Evolutionary conservation across 805 yeast genomes (phyloP), one percentile per base, ranked within the genome.

Genomic region (Komagataella ulmi): DNA sequence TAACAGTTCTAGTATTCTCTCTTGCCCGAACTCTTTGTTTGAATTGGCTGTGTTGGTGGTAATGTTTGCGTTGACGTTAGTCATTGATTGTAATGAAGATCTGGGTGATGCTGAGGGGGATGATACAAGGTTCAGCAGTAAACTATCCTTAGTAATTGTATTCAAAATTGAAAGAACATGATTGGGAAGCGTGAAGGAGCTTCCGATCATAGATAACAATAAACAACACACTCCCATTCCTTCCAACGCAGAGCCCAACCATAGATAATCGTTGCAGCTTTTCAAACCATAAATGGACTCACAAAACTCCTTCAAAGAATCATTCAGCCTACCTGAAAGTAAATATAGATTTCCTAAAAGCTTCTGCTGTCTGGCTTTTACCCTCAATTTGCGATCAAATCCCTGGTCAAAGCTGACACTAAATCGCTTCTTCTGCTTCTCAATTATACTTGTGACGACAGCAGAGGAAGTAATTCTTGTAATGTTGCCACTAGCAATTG

Each of bases 221-320:
- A 84, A 63, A 45, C 84, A 63, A 54, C 86, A 77, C 1, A 87
- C 79, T 0, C 84, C 85, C 8, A 89, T 68, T 0, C 90, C 88
- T 58, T 89, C 97, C n/a, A 91, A 62, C 0, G 96, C 80, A 24
- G 91, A 83, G 0, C 84, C 98, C 12, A 88, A 72, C 98, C 98
- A 93, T 7, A 93, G 68, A 58, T 77, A 76, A 62, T 93, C 99
- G 50, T 80, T 80, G 2, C 82, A 71, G 10, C 77, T 71, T 54
- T 79, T 80, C 51, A 88, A 66, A 21, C 75, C 67, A 2, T 69
- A 59, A 1, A 84, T 73, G 0, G 97, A 82, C 45, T 89, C 96
- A n/a, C 82, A 76, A 58, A 89, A 83, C 53, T 81, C 80, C 21
- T 73, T 70, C 51, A 90, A 62, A 0, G 97, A 95, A 53, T 81